Base-by-base conservation (phyloP, 805 yeast genomes). In the Tetrapisispora namnaoensis region DNA sequence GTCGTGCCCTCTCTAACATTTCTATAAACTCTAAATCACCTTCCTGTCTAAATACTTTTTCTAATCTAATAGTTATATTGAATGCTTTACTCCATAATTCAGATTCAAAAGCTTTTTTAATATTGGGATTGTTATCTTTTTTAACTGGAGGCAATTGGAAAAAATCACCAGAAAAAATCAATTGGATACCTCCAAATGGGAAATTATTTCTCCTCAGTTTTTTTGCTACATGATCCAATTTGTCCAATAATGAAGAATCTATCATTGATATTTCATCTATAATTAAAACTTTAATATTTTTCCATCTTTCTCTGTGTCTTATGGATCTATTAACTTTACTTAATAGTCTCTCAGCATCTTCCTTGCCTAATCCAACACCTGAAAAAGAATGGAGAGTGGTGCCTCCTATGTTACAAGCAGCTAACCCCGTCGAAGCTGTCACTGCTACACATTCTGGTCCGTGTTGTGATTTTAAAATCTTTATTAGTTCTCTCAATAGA, bases 181-280 rank as follows among this genome's bases (percentile, higher is more conserved):
- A 59, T 57, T 86, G 95, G 22, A 86, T 80, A 0, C 93, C 93
- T 27, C 95, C 95, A 70, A 86, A 86, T 0, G 93, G 90, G 30
- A 52, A 46, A 11, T 65, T 59, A 49, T 60, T 71, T 44, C 65
- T 67, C 37, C 82, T 66, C 13, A 85, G 47, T 17, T 61, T 65
- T 54, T 75, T 71, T 0, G 85, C 90, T 42, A 86, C 74, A 22
- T 63, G 67, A 55, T 84, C 79, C 47, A 86, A 64, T 56, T 82
- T 83, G 56, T 82, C 80, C 37, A 86, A 70, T 13, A 85, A 68
- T 3, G 68, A 72, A 4, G 84, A 89, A 58, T 84, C 88, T 39
- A 86, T 76, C 95, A 86, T 86, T 5, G 89, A 82, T 13, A 86
- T 74, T 58, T 86, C 95, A 70, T 86, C 95, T 44, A 86, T 75